Evolutionary conservation across 2,329 filamentous ascomycete genomes (phyloP).

Genomic region (Diaporthe ampelina): DNA sequence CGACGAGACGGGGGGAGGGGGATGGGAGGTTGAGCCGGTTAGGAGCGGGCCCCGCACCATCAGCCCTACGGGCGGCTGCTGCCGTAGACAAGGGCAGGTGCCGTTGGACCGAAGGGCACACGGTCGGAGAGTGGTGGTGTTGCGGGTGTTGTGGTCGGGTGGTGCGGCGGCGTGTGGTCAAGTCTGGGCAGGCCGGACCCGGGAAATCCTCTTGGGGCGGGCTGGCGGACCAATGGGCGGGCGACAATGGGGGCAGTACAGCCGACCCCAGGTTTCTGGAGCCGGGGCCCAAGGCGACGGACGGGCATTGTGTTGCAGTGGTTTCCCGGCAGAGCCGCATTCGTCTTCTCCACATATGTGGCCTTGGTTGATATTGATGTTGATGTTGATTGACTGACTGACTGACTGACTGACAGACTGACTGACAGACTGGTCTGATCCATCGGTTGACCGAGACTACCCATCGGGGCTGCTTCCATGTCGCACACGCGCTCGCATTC

Average conservation of each 20-base stretch:
- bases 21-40: too few relatives aligned
- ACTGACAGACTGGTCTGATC: background rate
- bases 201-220: constrained; percentile 42
- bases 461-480: too few relatives aligned
- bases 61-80: constrained; percentile 28
- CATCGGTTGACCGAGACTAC: background rate
- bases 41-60: constrained; percentile 14
- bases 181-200: constrained; percentile 19
- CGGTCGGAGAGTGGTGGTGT: background rate
- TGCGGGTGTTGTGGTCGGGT: too few relatives aligned
- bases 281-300: constrained; percentile 28
- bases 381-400: background rate
- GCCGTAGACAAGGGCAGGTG: background rate
- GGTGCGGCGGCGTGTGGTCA: background rate
- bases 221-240: constrained; percentile 33
- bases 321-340: constrained; percentile 41
- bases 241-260: background rate
- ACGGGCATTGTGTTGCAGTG: background rate
- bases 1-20: too few relatives aligned
- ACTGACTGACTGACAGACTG: background rate
- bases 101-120: constrained; percentile 10
- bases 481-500: background rate
- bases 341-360: constrained; percentile 35
- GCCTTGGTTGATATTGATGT: background rate
- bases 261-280: constrained; percentile 33